These are phyloP conservation scores for Mortierella sp. DNA, from an alignment of 371 early-diverging fungal genomes.

Conservation along the genomic window DNA sequence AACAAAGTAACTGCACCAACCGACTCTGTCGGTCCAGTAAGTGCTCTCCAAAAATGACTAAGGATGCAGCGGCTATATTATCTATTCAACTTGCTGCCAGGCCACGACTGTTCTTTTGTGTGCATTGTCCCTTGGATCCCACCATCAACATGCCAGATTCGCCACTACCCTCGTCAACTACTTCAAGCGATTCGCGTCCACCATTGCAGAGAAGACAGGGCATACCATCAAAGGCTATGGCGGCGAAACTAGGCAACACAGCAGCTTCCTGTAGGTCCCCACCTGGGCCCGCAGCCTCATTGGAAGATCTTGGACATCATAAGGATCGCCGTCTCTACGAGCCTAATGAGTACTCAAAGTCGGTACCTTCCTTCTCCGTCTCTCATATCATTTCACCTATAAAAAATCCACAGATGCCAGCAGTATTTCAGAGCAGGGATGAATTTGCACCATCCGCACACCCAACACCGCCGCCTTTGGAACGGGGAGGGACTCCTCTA, in stretches of 20 bases:
- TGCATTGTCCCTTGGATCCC: constrained; percentile 61
- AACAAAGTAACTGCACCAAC: constrained; percentile 59
- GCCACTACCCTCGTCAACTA: constrained; percentile 15
- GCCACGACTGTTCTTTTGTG: constrained; percentile 64
- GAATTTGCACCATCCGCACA: not conserved
- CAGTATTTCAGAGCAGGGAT: constrained; percentile 5
- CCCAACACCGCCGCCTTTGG: constrained; percentile 9
- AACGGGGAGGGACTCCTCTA: constrained; percentile 56
- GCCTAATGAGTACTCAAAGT: constrained; percentile 45
- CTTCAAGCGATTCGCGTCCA: not conserved
- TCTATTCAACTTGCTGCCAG: constrained; percentile 71
- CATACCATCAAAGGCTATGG: constrained; percentile 6
- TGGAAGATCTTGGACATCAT: constrained; percentile 25
- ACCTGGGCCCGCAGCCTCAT: constrained; percentile 17
- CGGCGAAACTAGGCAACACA: not conserved
- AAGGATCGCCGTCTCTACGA: constrained; percentile 27
- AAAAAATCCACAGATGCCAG: constrained; percentile 1
- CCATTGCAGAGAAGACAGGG: constrained; percentile 7
- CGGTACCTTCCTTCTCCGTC: constrained; percentile 32
- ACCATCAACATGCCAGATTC: constrained; percentile 43
- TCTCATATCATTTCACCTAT: constrained; percentile 17
- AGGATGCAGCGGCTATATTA: constrained; percentile 72
- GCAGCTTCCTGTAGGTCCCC: constrained; percentile 17
- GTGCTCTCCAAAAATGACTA: constrained; percentile 57
- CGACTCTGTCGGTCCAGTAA: constrained; percentile 67